Conservation (phyloP, 805 yeast genomes). For the Starmerella powellii region DNA sequence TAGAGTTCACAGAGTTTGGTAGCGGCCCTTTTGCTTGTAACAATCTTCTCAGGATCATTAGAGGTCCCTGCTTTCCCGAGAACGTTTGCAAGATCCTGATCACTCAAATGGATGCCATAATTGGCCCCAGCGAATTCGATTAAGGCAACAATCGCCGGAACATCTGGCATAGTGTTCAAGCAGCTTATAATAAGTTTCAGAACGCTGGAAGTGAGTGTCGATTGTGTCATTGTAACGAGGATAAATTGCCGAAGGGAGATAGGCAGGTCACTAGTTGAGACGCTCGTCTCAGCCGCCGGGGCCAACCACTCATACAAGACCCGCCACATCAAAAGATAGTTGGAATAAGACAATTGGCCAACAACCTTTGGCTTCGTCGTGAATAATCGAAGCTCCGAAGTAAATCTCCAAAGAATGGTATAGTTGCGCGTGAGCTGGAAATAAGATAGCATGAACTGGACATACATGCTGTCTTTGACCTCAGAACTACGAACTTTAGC, state of each 20-base stretch:
- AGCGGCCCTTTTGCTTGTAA: too few relatives aligned
- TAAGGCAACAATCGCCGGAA: constrained; percentile 6
- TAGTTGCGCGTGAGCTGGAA: not conserved
- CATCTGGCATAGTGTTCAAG: constrained; percentile 3
- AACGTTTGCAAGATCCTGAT: too few relatives aligned
- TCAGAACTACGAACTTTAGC: not conserved
- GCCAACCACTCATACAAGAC: not conserved
- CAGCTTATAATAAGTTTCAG: not conserved
- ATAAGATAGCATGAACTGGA: constrained; percentile 10
- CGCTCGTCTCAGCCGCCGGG: too few relatives aligned
- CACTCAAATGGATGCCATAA: not conserved
- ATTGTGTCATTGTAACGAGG: too few relatives aligned
- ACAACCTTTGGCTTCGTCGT: not conserved
- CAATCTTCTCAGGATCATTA: too few relatives aligned
- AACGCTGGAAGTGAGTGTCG: constrained; percentile 1
- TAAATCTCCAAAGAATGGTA: not conserved
- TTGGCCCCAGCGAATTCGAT: constrained; percentile 4
- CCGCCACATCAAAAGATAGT: not conserved
- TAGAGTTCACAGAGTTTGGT: too few relatives aligned
- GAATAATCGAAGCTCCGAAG: too few relatives aligned
- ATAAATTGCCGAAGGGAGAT: too few relatives aligned
- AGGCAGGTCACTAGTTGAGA: too few relatives aligned
- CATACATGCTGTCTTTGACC: not conserved
- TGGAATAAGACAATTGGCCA: not conserved
- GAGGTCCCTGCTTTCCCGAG: too few relatives aligned